Evolutionary conservation across 257 asterid genomes (phyloP), one percentile per base, ranked within the genome.

Genomic region (Forsythia suspensa): DNA sequence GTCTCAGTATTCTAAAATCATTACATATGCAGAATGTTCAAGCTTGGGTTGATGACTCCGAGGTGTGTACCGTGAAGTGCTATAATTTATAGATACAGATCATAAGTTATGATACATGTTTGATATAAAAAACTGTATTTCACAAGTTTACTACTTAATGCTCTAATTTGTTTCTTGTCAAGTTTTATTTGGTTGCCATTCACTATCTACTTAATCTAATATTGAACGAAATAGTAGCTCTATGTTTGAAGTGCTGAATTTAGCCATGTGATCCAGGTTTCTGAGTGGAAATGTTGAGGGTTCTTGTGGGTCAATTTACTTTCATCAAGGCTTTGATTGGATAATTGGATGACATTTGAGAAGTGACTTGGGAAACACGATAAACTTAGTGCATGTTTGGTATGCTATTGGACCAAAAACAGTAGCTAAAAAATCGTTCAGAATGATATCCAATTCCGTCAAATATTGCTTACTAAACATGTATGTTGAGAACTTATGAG

Each of bases 41-140:
- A 73, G 76, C 85, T 73, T 42, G 79, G 73, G 74, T 80, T 82
- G 78, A 68, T 41, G 70, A 71, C 2, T 77, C 71, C 21, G 71
- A 40, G 69, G 78, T 16, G 70, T 80, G 88, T 84, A 78, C 29
- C 79, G 6, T 80, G 77, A 74, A 52, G 21, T 52, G 83, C 44
- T 76, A 86, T 89, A 83, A 85, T 80, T 71, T 57, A 80, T 67
- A 86, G 76, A 78, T 73, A 70, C 43, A 29, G 29, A 39, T 61
- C 75, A 43, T 29, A 69, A 9, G 70, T 79, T 67, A 78, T 55
- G 63, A 18, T 18, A 16, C 63, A 55, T 3, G 24, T 16, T n/a
- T 18, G 24, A 18, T 55, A 55, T 6, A 40, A 52, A 24, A 74
- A 68, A 36, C 3, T 77, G 63, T 18, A 8, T 16, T 44, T 78